A percentile compares a stretch with the other conserved stretches of the same genome.
Evolutionary conservation across 306 rosid species (phyloP).

Genomic region (Arachis stenosperma): DNA sequence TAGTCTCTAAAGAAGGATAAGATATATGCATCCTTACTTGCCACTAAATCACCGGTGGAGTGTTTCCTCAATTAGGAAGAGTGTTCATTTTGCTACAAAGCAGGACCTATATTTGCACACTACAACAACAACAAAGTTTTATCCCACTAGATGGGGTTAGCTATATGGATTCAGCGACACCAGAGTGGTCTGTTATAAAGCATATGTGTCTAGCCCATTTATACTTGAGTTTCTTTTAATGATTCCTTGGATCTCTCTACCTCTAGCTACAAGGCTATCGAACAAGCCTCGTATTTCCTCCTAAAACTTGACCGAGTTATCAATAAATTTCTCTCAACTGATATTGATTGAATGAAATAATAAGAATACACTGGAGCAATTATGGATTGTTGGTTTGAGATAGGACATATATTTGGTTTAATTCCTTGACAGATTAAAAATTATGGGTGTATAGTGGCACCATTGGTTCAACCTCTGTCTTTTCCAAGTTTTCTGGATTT

Average conservation of each 20-base stretch:
- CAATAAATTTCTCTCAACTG: not conserved
- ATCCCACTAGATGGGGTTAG: too few relatives aligned
- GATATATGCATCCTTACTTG: not conserved
- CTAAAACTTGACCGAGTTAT: not conserved
- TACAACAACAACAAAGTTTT: not conserved
- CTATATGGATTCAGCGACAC: too few relatives aligned
- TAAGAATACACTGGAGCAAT: not conserved
- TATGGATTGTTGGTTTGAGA: not conserved
- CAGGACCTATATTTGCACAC: not conserved
- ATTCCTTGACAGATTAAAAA: not conserved
- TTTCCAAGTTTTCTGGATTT: not conserved
- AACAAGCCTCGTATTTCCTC: not conserved
- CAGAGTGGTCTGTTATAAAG: too few relatives aligned
- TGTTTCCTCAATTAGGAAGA: not conserved
- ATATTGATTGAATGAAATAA: not conserved
- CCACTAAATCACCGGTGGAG: not conserved
- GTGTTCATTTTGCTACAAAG: not conserved
- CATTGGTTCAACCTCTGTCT: slow-evolving; percentile 28
- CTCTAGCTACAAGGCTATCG: too few relatives aligned
- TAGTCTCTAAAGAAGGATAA: not conserved
- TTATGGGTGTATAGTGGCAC: slow-evolving; percentile 12
- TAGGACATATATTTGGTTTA: slow-evolving; percentile 23
- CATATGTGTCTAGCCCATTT: too few relatives aligned
- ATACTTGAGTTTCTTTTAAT: not conserved
- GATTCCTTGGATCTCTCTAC: too few relatives aligned